These are phyloP conservation scores for Musa troglodytarum DNA, from an alignment of 176 grass and related monocot genomes.

Conservation along the genomic window DNA sequence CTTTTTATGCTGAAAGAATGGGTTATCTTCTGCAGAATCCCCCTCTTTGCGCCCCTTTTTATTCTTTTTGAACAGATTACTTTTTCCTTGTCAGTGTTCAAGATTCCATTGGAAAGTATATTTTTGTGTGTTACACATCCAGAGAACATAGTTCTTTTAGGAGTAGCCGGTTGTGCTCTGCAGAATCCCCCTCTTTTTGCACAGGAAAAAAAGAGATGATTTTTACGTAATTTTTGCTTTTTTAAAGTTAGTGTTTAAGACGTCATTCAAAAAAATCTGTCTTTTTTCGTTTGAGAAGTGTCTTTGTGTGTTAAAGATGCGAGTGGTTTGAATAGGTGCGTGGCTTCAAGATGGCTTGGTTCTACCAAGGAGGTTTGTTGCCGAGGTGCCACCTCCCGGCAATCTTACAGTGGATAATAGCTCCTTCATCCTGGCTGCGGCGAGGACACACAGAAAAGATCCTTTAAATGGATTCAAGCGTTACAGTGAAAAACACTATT, in stretches of 20 bases:
- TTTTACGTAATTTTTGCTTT: slow-evolving; percentile 1
- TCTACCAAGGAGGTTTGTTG: slow-evolving; percentile 34
- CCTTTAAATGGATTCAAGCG: slow-evolving; percentile 43
- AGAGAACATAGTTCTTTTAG: background rate
- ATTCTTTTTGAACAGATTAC: no score
- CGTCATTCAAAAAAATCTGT: background rate
- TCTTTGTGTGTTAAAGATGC: background rate
- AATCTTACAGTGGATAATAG: slow-evolving; percentile 19
- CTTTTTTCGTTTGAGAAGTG: background rate
- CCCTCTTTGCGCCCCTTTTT: background rate
- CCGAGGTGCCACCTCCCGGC: slow-evolving; percentile 21
- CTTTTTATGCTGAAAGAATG: background rate
- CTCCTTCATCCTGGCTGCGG: slow-evolving; percentile 46
- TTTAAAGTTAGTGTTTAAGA: background rate
- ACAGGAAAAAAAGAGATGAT: background rate
- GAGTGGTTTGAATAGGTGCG: background rate
- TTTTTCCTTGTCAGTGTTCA: no score
- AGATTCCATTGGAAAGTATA: no score
- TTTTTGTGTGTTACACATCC: no score
- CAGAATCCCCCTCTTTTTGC: background rate
- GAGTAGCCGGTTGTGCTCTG: background rate
- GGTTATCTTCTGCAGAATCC: background rate
- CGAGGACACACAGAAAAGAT: slow-evolving; percentile 61
- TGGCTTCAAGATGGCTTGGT: slow-evolving; percentile 13
- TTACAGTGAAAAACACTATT: slow-evolving; percentile 72